Conservation (phyloP, 2,329 filamentous ascomycete species). For the Fusarium sp. region DNA sequence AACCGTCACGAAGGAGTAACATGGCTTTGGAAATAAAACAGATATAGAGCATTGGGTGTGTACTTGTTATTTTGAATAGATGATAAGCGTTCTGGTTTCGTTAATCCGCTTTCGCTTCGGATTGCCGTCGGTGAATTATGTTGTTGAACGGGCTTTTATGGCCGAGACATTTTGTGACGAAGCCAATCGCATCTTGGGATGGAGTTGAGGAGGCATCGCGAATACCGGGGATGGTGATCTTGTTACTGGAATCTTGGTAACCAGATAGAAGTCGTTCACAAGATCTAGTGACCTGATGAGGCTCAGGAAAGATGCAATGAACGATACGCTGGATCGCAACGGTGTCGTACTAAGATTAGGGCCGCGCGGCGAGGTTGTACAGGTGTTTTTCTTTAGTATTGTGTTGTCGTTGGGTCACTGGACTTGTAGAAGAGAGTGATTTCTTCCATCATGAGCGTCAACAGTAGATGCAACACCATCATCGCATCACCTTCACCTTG, state of each 20-base stretch:
- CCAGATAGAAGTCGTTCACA: too few relatives aligned
- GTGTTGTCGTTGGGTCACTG: not conserved
- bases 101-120: conserved; percentile 4
- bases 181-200: conserved; percentile 25
- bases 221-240: not conserved
- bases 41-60: conserved; percentile 16
- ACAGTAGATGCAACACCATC: not conserved
- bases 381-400: not conserved
- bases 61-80: conserved; percentile 27
- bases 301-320: not conserved
- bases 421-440: not conserved
- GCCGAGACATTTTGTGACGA: conserved; percentile 26
- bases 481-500: too few relatives aligned
- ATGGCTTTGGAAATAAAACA: conserved; percentile 29
- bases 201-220: conserved; percentile 5
- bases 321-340: not conserved
- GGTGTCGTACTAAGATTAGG: conserved; percentile 13
- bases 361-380: conserved; percentile 33
- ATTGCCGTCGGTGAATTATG: conserved; percentile 20
- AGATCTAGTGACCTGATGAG: not conserved
- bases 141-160: conserved; percentile 3
- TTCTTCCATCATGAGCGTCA: too few relatives aligned
- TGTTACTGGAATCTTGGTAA: not conserved
- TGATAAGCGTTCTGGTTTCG: conserved; percentile 34
- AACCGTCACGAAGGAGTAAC: conserved; percentile 33